Evolutionary conservation across 345 rosid species (phyloP), one percentile per base, ranked within the genome.

Genomic region (Populus davidiana): DNA sequence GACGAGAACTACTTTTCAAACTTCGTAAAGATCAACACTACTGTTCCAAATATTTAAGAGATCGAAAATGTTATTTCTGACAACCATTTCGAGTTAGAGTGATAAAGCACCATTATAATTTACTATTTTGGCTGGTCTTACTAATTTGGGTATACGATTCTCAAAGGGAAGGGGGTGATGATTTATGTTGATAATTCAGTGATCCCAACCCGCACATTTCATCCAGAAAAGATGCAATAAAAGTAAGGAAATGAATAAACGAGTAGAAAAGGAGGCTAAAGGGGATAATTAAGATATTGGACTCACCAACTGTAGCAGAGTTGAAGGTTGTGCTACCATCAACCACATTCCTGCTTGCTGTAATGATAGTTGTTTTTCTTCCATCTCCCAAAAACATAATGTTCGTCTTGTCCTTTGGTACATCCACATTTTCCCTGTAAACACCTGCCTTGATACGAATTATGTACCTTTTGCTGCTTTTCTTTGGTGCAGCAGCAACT

Each of bases 281-380:
- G 3, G 25, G 6, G 8, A 23, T 36, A n/a, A n/a, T n/a, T n/a
- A 12, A 4, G 31, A 20, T 13, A 11, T 43, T 13, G 39, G 18
- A 73, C 87, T 79, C 86, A 95, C 99, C 98, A 50, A 95, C 99
- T 2, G 99, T 95, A n/a, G 99, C 97, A 5, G 99, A 90, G 10
- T 91, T 76, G 81, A 93, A 95, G 54, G 99, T 95, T 36, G 98
- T 92, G 83, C 85, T 87, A 5, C 98, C 98, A 41, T 91, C 96
- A 9, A 75, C 89, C 21, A 91, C 98, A 43, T 91, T 93, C 75
- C 90, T 85, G 41, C 79, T 86, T 5, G 63, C 98, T 29, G 98
- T 95, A 14, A 95, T 87, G 69, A 95, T 88, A 8, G 98, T 93
- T 10, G 29, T 88, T 0, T 71, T 85, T 65, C 88, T 85, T 5